Conservation (phyloP, 768 basidiomycete species). For the Lactarius hatsudake region DNA sequence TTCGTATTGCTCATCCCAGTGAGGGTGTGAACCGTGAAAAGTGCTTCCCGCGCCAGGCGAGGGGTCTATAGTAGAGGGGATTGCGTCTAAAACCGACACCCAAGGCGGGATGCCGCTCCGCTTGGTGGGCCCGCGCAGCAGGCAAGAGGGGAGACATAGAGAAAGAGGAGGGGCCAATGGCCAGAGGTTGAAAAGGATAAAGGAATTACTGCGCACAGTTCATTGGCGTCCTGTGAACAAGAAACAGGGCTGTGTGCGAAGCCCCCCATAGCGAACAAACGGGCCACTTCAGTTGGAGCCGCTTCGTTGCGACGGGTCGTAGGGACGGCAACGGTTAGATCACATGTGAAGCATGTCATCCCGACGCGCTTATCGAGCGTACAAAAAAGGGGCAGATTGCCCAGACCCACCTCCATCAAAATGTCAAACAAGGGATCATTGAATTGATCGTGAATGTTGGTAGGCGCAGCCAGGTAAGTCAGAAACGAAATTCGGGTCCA, state of each 20-base stretch:
- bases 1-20: not conserved
- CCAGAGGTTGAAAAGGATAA: conserved; percentile 12
- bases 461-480: not conserved
- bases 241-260: not conserved
- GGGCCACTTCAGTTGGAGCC: not conserved
- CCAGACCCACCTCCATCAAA: not conserved
- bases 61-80: not conserved
- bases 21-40: not conserved
- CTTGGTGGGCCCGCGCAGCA: conserved; percentile 22
- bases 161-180: conserved; percentile 13
- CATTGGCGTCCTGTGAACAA: conserved; percentile 5
- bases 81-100: not conserved
- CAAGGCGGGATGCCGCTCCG: conserved; percentile 1
- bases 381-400: conserved; percentile 5
- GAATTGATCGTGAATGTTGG: not conserved
- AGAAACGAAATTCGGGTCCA: not conserved
- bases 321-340: conserved; percentile 17
- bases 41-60: conserved; percentile 12
- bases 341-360: not conserved
- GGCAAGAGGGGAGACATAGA: conserved; percentile 13
- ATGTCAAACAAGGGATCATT: not conserved
- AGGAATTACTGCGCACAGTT: not conserved
- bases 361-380: not conserved
- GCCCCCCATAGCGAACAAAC: not conserved
- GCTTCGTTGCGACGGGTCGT: conserved; percentile 13